These are phyloP conservation scores for Colletotrichum tabaci DNA, from an alignment of 2,329 filamentous ascomycete species.

Conservation along the genomic window DNA sequence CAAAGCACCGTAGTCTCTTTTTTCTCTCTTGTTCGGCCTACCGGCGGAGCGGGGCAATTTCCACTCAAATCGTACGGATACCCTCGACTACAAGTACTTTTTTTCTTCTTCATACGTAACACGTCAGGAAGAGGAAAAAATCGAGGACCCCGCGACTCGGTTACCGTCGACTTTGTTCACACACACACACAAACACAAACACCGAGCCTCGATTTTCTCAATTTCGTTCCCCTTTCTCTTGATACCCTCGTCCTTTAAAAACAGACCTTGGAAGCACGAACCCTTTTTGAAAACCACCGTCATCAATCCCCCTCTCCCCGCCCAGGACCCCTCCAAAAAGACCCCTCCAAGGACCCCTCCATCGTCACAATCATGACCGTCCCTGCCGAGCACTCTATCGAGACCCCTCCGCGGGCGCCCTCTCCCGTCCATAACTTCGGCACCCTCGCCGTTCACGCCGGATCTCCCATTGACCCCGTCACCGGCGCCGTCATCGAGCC, in stretches of 20 bases:
- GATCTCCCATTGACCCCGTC: slow-evolving; percentile 88
- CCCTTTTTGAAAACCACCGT: not conserved
- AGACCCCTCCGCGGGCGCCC: slow-evolving; percentile 51
- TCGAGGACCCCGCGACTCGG: slow-evolving; percentile 35
- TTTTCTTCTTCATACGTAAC: slow-evolving; percentile 31
- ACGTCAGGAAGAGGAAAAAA: slow-evolving; percentile 27
- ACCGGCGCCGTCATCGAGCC: slow-evolving; percentile 97
- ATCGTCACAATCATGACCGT: slow-evolving; percentile 48
- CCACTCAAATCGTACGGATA: slow-evolving; percentile 33
- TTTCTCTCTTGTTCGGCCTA: slow-evolving; percentile 4
- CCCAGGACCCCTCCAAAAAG: slow-evolving; percentile 1
- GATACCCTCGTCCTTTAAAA: not conserved
- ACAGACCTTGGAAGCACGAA: not conserved
- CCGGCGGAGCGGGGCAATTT: slow-evolving; percentile 36
- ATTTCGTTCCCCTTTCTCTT: slow-evolving; percentile 9
- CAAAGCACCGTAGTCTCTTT: slow-evolving; percentile 30
- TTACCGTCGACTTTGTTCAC: slow-evolving; percentile 31
- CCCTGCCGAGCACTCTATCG: slow-evolving; percentile 51
- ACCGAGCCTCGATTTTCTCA: slow-evolving; percentile 5
- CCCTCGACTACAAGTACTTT: slow-evolving; percentile 16
- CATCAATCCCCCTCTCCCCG: not conserved
- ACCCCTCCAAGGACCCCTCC: slow-evolving; percentile 16
- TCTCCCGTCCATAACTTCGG: slow-evolving; percentile 87
- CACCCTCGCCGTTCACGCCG: slow-evolving; percentile 95
- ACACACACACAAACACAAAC: not conserved